Percentiles rank a stretch among this genome's conserved stretches.
phyloP scores from a whole-genome alignment of 2,329 filamentous ascomycete genomes.

The Achaetomium macrosporum region DNA sequence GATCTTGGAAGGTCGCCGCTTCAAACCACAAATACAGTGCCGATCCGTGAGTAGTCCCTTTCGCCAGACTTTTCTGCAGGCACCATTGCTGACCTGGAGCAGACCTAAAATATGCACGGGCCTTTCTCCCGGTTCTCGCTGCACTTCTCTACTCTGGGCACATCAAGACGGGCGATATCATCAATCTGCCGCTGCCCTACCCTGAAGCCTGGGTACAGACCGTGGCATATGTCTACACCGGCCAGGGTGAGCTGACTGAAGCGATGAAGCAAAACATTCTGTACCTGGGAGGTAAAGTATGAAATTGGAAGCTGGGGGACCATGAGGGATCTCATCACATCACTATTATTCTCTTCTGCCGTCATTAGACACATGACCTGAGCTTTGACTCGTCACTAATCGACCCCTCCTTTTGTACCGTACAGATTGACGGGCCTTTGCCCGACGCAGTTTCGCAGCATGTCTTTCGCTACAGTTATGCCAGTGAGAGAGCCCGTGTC shows the following conservation, averaged over 20 bases:
- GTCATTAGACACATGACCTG: conserved; percentile 13
- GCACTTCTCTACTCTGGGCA: conserved; percentile 50
- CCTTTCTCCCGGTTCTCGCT: conserved; percentile 48
- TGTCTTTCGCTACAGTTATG: conserved; percentile 3
- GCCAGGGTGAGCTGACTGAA: conserved; percentile 40
- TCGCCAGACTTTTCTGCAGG: neutral
- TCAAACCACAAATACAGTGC: conserved; percentile 34
- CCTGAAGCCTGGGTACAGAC: conserved; percentile 52
- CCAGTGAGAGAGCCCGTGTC: conserved; percentile 5
- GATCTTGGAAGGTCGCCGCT: conserved; percentile 21
- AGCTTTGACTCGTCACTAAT: conserved; percentile 1
- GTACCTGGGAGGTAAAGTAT: conserved; percentile 48
- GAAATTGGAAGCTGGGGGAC: conserved; percentile 12
- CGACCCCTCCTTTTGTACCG: conserved; percentile 2
- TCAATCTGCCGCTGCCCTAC: conserved; percentile 54
- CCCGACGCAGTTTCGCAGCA: conserved; percentile 3
- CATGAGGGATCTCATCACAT: neutral
- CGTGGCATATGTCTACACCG: conserved; percentile 50
- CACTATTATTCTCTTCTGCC: conserved; percentile 6
- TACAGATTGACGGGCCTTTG: conserved; percentile 10
- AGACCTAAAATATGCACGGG: conserved; percentile 45
- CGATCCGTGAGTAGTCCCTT: conserved; percentile 41
- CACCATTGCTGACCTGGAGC: neutral
- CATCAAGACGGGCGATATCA: conserved; percentile 45
- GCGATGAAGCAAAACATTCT: conserved; percentile 47